A percentile compares a stretch with the other conserved stretches of the same genome.
Evolutionary conservation across 1,284 basidiomycete genomes (phyloP).

Genomic region (Grifola frondosa): DNA sequence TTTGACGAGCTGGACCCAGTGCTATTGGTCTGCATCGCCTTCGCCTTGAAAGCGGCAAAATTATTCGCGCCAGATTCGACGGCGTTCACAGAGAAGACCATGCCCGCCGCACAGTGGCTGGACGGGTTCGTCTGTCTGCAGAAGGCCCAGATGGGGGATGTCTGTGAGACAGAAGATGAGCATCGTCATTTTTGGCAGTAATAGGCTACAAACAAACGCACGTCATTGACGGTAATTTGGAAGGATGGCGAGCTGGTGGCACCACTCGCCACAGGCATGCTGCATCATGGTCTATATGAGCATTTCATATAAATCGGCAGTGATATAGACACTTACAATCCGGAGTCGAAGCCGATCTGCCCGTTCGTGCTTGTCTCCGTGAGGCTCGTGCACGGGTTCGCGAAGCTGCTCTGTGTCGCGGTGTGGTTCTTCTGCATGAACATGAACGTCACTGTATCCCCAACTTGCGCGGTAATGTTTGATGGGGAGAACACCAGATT

Average conservation of each 20-base stretch:
- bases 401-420: constrained; percentile 59
- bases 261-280: constrained; percentile 48
- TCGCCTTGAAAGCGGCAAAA: constrained; percentile 55
- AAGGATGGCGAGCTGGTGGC: constrained; percentile 48
- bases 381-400: constrained; percentile 51
- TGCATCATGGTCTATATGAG: constrained; percentile 17
- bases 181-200: background rate
- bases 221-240: constrained; percentile 56
- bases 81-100: constrained; percentile 68
- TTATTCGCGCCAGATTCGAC: constrained; percentile 51
- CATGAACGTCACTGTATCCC: constrained; percentile 63
- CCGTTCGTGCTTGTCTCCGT: constrained; percentile 47
- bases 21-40: constrained; percentile 24
- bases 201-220: constrained; percentile 26
- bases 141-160: constrained; percentile 59
- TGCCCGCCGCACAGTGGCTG: constrained; percentile 56
- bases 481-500: constrained; percentile 53
- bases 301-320: background rate
- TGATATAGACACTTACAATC: constrained; percentile 44
- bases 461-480: constrained; percentile 54
- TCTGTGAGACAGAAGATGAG: constrained; percentile 26
- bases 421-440: constrained; percentile 51
- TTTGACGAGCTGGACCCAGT: constrained; percentile 6
- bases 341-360: constrained; percentile 59
- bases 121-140: constrained; percentile 51